Percentiles rank a stretch among this genome's conserved stretches.
These are phyloP conservation scores for Pyrrhoderma lamaoense DNA, from an alignment of 1,284 basidiomycete genomes.

Conservation along the genomic window DNA sequence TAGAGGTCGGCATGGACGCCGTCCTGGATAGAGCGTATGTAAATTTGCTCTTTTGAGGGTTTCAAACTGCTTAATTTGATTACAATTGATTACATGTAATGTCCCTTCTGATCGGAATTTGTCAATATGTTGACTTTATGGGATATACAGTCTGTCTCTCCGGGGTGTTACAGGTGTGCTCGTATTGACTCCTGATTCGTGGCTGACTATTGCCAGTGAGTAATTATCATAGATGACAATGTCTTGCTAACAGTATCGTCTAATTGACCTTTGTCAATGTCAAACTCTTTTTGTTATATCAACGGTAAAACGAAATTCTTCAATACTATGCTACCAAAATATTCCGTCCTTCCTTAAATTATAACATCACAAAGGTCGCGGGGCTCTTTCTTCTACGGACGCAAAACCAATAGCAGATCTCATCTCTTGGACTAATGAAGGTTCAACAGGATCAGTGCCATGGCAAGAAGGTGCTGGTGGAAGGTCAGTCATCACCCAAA, in stretches of 20 bases:
- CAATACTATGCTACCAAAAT: no score
- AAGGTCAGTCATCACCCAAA: background rate
- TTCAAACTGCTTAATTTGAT: background rate
- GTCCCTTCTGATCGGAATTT: background rate
- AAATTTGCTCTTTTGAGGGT: background rate
- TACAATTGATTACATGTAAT: background rate
- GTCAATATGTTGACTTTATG: background rate
- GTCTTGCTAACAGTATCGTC: background rate
- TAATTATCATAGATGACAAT: background rate
- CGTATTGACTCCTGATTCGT: conserved; percentile 10
- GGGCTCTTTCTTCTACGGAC: conserved; percentile 7
- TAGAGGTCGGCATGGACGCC: conserved; percentile 7
- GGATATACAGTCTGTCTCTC: conserved; percentile 1
- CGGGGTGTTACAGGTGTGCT: conserved; percentile 13
- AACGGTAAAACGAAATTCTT: no score
- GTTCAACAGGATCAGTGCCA: conserved; percentile 12
- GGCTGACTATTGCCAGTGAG: conserved; percentile 18
- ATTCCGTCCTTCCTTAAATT: no score
- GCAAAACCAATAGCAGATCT: conserved; percentile 8
- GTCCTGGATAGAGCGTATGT: conserved; percentile 16
- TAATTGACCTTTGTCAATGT: background rate
- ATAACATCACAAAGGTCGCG: conserved; percentile 8
- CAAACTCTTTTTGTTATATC: no score
- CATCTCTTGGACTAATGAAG: conserved; percentile 10
- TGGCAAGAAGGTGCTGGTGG: conserved; percentile 11